Evolutionary conservation across 768 basidiomycete species (phyloP).

Genomic region (Chalciporus pseudorubinellus): DNA sequence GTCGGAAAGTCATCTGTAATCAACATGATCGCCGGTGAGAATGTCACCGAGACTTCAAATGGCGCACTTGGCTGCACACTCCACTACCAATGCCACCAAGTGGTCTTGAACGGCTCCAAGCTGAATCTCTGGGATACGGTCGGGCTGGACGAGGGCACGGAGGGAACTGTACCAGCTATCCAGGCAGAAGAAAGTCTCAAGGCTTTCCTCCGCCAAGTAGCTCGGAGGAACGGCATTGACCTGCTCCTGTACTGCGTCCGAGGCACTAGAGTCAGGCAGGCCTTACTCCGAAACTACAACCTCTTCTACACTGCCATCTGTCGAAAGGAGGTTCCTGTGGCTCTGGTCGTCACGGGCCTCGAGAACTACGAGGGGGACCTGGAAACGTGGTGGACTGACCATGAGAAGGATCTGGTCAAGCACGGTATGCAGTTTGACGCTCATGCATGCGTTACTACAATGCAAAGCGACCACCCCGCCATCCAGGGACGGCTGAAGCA

Average conservation of each 20-base stretch:
- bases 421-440: constrained; percentile 37
- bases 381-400: constrained; percentile 39
- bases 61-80: constrained; percentile 37
- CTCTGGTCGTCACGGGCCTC: constrained; percentile 36
- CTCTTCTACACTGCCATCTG: constrained; percentile 30
- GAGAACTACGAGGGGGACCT: constrained; percentile 35
- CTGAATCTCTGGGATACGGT: constrained; percentile 33
- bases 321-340: constrained; percentile 31
- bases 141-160: constrained; percentile 32
- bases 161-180: constrained; percentile 26
- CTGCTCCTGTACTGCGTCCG: constrained; percentile 36
- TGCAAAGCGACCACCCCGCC: constrained; percentile 23
- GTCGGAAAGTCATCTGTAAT: constrained; percentile 41
- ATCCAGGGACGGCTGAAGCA: constrained; percentile 19
- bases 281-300: constrained; percentile 29
- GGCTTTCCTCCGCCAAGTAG: constrained; percentile 33
- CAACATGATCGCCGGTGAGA: constrained; percentile 35
- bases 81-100: constrained; percentile 19
- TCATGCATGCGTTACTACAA: constrained; percentile 42
- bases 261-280: constrained; percentile 30
- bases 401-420: constrained; percentile 29
- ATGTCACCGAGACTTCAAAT: constrained; percentile 30
- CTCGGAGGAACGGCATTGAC: constrained; percentile 25
- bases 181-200: constrained; percentile 28
- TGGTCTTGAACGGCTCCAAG: constrained; percentile 15